Evolutionary conservation across 305 asterid genomes (phyloP).

Genomic region (Fraxinus baroniana): DNA sequence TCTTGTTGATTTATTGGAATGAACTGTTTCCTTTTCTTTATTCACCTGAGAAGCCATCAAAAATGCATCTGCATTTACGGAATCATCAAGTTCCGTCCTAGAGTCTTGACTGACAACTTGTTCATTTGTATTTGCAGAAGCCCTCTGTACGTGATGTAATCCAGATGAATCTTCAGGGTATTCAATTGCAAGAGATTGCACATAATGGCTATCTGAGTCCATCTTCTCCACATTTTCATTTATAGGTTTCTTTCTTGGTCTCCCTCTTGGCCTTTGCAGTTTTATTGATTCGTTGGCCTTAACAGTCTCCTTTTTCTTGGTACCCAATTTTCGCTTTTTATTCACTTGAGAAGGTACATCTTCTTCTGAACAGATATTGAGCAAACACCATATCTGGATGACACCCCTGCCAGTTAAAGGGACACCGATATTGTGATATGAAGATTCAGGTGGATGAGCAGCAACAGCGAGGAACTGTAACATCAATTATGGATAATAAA

Average conservation of each 20-base stretch:
- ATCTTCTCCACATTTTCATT: constrained; percentile 28
- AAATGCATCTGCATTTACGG: constrained; percentile 21
- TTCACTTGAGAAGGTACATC: constrained; percentile 32
- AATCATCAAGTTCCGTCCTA: constrained; percentile 19
- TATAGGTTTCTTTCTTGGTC: constrained; percentile 40
- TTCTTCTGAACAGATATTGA: constrained; percentile 37
- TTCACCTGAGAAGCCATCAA: constrained; percentile 18
- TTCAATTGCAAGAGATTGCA: constrained; percentile 46
- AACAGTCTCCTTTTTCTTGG: constrained; percentile 24
- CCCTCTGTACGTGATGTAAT: constrained; percentile 23
- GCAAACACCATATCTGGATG: constrained; percentile 87
- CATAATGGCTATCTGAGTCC: constrained; percentile 27
- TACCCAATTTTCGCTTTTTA: constrained; percentile 31
- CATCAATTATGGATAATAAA: constrained; percentile 27
- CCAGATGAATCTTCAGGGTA: constrained; percentile 33
- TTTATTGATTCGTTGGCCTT: constrained; percentile 22
- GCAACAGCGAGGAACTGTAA: constrained; percentile 87
- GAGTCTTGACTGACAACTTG: constrained; percentile 28
- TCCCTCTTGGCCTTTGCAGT: constrained; percentile 41
- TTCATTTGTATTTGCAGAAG: constrained; percentile 28
- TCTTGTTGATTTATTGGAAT: constrained; percentile 22
- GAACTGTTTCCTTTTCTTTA: neutral
- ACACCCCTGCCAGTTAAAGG: constrained; percentile 79
- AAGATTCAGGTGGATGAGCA: constrained; percentile 86
- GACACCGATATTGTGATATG: constrained; percentile 79